Evolutionary conservation across 495 filamentous ascomycete genomes (phyloP).

Genomic region (Hyaloscypha finlandica): DNA sequence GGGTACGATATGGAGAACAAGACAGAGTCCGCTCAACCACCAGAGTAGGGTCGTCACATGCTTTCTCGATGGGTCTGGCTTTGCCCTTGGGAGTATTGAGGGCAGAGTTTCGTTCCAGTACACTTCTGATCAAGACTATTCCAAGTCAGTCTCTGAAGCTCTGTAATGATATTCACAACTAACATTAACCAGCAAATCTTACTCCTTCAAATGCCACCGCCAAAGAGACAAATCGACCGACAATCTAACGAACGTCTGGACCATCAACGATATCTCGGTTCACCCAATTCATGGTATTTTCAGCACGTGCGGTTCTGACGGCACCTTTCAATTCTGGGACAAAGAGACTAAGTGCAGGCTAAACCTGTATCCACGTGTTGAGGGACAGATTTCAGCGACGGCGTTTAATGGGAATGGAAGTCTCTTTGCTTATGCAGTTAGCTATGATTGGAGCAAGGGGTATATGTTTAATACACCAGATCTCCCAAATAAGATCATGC

Average conservation of each 20-base stretch:
- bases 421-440: slow-evolving; percentile 88
- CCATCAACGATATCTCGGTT: slow-evolving; percentile 84
- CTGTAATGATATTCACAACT: slow-evolving; percentile 4
- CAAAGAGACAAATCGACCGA: slow-evolving; percentile 52
- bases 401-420: slow-evolving; percentile 73
- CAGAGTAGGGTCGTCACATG: slow-evolving; percentile 83
- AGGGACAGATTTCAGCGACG: slow-evolving; percentile 74
- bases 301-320: slow-evolving; percentile 83
- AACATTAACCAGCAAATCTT: slow-evolving; percentile 58
- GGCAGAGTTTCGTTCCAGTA: slow-evolving; percentile 85
- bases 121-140: slow-evolving; percentile 72
- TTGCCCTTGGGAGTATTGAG: slow-evolving; percentile 81
- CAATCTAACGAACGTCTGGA: slow-evolving; percentile 71
- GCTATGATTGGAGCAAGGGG: slow-evolving; percentile 94
- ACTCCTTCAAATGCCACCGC: slow-evolving; percentile 91
- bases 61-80: slow-evolving; percentile 77
- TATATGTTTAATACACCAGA: slow-evolving; percentile 68
- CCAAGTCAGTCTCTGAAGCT: slow-evolving; percentile 13
- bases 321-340: slow-evolving; percentile 88
- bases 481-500: slow-evolving; percentile 76
- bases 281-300: slow-evolving; percentile 85
- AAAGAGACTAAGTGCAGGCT: slow-evolving; percentile 80
- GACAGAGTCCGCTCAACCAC: slow-evolving; percentile 78
- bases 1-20: slow-evolving; percentile 71
- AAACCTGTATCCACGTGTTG: slow-evolving; percentile 77